Evolutionary conservation across 768 basidiomycete species (phyloP).

Genomic region (Hygrophorus pudorinus): DNA sequence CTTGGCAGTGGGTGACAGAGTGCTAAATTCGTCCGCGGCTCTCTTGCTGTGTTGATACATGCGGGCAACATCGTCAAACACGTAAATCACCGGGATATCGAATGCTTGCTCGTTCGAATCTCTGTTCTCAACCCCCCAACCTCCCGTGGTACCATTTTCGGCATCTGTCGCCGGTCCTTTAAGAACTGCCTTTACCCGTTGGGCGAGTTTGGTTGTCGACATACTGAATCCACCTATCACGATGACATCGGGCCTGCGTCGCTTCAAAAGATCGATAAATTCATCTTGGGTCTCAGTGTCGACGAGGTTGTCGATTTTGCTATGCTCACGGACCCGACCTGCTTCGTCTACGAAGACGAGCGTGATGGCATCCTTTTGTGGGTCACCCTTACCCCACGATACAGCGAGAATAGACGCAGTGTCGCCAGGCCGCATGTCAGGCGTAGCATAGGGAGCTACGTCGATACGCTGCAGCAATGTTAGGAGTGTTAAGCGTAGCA

Average conservation of each 20-base stretch:
- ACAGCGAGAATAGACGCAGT: slow-evolving; percentile 74
- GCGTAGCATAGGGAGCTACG: slow-evolving; percentile 61
- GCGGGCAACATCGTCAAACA: slow-evolving; percentile 85
- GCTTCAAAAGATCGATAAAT: slow-evolving; percentile 73
- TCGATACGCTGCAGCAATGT: slow-evolving; percentile 58
- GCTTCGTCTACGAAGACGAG: slow-evolving; percentile 81
- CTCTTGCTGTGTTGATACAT: slow-evolving; percentile 89
- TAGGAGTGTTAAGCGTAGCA: no score
- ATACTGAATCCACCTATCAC: slow-evolving; percentile 85
- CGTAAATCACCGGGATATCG: slow-evolving; percentile 70
- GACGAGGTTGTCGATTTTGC: slow-evolving; percentile 79
- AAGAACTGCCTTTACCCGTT: slow-evolving; percentile 52
- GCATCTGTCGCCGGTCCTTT: slow-evolving; percentile 16
- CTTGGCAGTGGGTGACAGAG: slow-evolving; percentile 66
- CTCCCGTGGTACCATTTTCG: slow-evolving; percentile 18
- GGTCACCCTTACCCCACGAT: slow-evolving; percentile 94
- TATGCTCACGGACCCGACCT: slow-evolving; percentile 85
- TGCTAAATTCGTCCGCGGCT: slow-evolving; percentile 73
- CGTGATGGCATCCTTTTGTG: slow-evolving; percentile 80
- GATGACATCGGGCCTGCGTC: slow-evolving; percentile 80
- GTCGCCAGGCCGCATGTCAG: slow-evolving; percentile 60
- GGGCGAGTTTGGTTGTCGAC: slow-evolving; percentile 62
- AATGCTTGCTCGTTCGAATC: slow-evolving; percentile 33
- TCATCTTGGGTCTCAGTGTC: slow-evolving; percentile 60
- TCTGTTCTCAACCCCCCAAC: slow-evolving; percentile 10